phyloP scores from a whole-genome alignment of 1,139 yeast genomes.

The Yamadazyma oceani region DNA sequence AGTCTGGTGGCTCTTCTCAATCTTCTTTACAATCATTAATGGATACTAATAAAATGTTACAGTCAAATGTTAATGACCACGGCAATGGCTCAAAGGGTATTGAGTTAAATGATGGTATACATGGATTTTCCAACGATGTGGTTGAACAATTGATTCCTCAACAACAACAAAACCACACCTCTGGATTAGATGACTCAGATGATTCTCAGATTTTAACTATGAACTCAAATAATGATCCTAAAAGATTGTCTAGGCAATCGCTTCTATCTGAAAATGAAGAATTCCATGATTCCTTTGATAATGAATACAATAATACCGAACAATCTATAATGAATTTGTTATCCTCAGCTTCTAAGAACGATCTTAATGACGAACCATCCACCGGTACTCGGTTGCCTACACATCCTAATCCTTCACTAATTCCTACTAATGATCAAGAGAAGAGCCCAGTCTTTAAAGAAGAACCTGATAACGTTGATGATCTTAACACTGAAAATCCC shows the following conservation, averaged over 20 bases:
- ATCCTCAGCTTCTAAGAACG: conserved; percentile 6
- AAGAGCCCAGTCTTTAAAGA: conserved; percentile 11
- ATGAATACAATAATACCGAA: conserved; percentile 40
- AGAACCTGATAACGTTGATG: conserved; percentile 8
- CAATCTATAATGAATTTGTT: conserved; percentile 44
- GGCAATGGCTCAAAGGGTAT: conserved; percentile 29
- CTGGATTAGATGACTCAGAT: conserved; percentile 9
- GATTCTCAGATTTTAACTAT: conserved; percentile 16
- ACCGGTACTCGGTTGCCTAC: background rate
- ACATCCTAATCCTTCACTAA: background rate
- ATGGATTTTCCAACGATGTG: conserved; percentile 42
- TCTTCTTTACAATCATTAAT: conserved; percentile 44
- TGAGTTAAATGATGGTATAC: conserved; percentile 44
- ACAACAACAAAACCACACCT: conserved; percentile 1
- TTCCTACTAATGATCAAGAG: background rate
- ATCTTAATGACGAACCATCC: background rate
- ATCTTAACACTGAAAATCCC: conserved; percentile 3
- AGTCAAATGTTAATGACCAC: conserved; percentile 22
- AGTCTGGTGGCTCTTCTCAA: conserved; percentile 45
- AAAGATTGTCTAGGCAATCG: conserved; percentile 11
- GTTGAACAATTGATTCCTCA: conserved; percentile 37
- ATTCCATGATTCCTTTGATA: conserved; percentile 39
- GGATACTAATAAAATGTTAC: conserved; percentile 36
- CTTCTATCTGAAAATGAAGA: conserved; percentile 22
- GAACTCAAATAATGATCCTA: conserved; percentile 6